phyloP scores from a whole-genome alignment of 2,329 filamentous ascomycete species.

The Colletotrichum incanum region DNA sequence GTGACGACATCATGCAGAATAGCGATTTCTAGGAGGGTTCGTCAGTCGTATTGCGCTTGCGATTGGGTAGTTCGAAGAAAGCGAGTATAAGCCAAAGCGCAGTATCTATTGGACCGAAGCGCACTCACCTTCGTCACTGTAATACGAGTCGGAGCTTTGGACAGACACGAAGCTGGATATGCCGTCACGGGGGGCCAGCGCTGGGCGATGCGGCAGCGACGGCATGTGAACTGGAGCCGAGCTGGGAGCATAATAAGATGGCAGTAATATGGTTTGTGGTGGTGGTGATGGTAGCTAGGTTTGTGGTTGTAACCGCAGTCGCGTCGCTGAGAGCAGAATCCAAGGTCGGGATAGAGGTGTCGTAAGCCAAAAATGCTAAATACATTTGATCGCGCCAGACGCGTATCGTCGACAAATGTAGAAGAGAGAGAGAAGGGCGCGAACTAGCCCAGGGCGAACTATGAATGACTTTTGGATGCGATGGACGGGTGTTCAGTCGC shows the following conservation, averaged over 20 bases:
- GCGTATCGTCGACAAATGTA: not conserved
- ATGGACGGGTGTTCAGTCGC: conserved; percentile 13
- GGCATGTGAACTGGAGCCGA: conserved; percentile 53
- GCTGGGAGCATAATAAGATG: conserved; percentile 54
- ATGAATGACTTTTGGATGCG: not conserved
- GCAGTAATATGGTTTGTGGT: not conserved
- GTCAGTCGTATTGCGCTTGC: conserved; percentile 21
- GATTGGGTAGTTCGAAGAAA: not conserved
- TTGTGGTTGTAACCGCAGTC: conserved; percentile 4
- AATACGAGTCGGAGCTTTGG: conserved; percentile 59
- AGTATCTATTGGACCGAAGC: not conserved
- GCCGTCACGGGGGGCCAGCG: conserved; percentile 55
- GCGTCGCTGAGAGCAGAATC: not conserved
- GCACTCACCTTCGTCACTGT: conserved; percentile 73
- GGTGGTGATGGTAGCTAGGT: not conserved
- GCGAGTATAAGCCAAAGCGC: not conserved
- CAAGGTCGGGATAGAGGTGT: conserved; percentile 1
- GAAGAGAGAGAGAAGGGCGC: not conserved
- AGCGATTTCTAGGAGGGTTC: conserved; percentile 75
- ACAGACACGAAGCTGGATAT: conserved; percentile 49
- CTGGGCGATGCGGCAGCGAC: conserved; percentile 51
- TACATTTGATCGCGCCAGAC: conserved; percentile 27
- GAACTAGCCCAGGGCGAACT: not conserved
- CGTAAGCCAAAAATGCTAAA: conserved; percentile 16
- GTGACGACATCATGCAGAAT: conserved; percentile 84